These are phyloP conservation scores for Cladosporium sp. DNA, from an alignment of 2,329 filamentous ascomycete genomes.

Conservation along the genomic window DNA sequence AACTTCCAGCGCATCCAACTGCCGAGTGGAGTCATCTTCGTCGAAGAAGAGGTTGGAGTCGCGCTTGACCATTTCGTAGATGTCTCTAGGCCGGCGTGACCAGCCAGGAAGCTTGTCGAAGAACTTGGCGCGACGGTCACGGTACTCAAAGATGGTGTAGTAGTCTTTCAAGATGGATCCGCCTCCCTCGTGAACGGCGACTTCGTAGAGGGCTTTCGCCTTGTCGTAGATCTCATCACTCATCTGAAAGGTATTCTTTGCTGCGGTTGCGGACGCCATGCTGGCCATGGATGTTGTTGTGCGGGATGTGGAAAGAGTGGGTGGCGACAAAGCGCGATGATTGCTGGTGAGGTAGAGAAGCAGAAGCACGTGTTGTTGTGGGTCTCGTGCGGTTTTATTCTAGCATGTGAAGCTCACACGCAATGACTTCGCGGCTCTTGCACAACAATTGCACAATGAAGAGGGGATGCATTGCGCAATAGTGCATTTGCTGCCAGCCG, in stretches of 20 bases:
- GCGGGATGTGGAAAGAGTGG: background rate
- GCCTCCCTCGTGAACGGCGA: slow-evolving; percentile 21
- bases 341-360: background rate
- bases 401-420: background rate
- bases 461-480: slow-evolving; percentile 9
- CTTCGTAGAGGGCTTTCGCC: background rate
- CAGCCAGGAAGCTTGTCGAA: slow-evolving; percentile 28
- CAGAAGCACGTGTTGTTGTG: background rate
- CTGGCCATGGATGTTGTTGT: background rate
- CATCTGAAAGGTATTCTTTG: background rate
- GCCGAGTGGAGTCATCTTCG: background rate
- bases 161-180: slow-evolving; percentile 29
- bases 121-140: slow-evolving; percentile 27
- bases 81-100: background rate
- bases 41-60: slow-evolving; percentile 27
- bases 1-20: slow-evolving; percentile 29
- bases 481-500: background rate
- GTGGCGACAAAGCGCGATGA: background rate
- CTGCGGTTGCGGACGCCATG: background rate
- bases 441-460: background rate
- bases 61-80: slow-evolving; percentile 24
- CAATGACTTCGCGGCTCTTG: background rate
- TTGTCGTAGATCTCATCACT: background rate
- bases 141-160: slow-evolving; percentile 30
- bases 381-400: background rate